phyloP scores from a whole-genome alignment of 192 early-diverging fungal genomes.

The Glomus cerebriforme region DNA sequence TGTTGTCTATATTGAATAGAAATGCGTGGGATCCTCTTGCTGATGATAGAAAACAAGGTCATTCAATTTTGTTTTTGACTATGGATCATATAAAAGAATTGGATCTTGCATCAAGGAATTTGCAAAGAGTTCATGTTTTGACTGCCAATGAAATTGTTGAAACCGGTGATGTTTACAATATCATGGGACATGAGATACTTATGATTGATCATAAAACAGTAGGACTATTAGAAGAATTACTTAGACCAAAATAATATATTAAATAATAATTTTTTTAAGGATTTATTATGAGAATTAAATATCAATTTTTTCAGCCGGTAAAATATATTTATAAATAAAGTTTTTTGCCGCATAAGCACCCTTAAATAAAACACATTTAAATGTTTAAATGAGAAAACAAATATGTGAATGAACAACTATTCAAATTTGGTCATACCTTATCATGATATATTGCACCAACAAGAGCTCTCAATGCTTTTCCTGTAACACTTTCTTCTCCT shows the following conservation, averaged over 20 bases:
- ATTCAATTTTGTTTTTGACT: slow-evolving; percentile 25
- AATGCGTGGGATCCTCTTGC: slow-evolving; percentile 38
- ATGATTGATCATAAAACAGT: too few relatives aligned
- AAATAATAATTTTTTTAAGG: too few relatives aligned
- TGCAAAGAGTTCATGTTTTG: neutral
- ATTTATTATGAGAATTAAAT: too few relatives aligned
- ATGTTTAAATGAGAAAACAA: neutral
- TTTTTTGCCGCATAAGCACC: slow-evolving; percentile 24
- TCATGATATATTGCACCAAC: slow-evolving; percentile 28
- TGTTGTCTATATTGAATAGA: slow-evolving; percentile 1
- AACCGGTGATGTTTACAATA: slow-evolving; percentile 22
- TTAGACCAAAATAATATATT: too few relatives aligned
- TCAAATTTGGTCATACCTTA: neutral
- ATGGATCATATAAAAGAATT: neutral
- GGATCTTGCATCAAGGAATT: neutral
- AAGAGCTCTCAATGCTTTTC: slow-evolving; percentile 8
- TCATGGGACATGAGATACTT: neutral
- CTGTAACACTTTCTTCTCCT: neutral
- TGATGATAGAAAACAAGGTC: neutral
- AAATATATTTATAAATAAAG: slow-evolving; percentile 23
- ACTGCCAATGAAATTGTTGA: slow-evolving; percentile 16
- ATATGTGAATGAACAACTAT: neutral
- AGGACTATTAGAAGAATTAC: too few relatives aligned
- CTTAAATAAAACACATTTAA: neutral
- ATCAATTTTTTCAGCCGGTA: neutral